Percentiles rank a stretch among this genome's conserved stretches.
phyloP scores from a whole-genome alignment of 108 stramenopile species.

The Parmales sp. region DNA sequence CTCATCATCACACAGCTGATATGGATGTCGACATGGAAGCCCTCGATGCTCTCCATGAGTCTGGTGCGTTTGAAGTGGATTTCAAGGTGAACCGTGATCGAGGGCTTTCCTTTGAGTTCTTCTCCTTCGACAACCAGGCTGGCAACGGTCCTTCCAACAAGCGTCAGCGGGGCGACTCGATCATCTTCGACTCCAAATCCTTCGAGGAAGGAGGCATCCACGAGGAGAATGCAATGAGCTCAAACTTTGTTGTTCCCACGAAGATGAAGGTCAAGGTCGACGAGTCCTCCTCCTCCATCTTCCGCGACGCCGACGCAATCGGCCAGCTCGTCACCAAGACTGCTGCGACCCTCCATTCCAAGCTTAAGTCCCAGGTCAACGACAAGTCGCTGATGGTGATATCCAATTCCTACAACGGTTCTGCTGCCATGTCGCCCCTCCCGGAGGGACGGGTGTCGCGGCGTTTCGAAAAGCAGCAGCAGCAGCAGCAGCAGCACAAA shows the following conservation, averaged over 20 bases:
- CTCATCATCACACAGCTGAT: no score
- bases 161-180: conserved; percentile 74
- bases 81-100: conserved; percentile 28
- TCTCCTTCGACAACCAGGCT: conserved; percentile 58
- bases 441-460: no score
- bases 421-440: no score
- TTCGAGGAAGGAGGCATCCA: conserved; percentile 81
- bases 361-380: background rate
- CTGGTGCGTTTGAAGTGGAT: conserved; percentile 2
- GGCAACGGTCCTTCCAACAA: background rate
- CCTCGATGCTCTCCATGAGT: no score
- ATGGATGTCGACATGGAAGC: no score
- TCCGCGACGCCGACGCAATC: background rate
- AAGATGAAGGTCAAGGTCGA: background rate
- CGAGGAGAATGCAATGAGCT: conserved; percentile 52
- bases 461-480: no score
- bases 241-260: background rate
- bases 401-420: no score
- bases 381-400: background rate
- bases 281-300: background rate
- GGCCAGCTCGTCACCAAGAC: background rate
- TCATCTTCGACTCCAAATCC: conserved; percentile 76
- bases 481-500: background rate
- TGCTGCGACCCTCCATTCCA: background rate
- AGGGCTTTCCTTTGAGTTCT: conserved; percentile 76